These are phyloP conservation scores for Stellera chamaejasme DNA, from an alignment of 345 rosid genomes.

Conservation along the genomic window DNA sequence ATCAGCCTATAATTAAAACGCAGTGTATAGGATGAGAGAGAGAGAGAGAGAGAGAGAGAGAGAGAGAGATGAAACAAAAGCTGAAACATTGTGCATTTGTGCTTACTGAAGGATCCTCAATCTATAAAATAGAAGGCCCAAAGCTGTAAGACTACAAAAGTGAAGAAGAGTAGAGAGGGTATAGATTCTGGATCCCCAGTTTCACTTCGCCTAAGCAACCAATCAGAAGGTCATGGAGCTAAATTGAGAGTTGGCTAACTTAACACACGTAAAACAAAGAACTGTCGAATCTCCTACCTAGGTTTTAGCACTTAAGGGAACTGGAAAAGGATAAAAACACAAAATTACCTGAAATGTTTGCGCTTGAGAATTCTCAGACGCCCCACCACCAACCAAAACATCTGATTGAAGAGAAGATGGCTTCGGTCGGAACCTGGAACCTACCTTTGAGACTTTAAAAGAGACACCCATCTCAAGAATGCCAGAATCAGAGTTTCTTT, in stretches of 20 bases:
- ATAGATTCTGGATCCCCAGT: background rate
- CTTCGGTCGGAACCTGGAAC: slow-evolving; percentile 52
- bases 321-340: too few relatives aligned
- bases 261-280: too few relatives aligned
- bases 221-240: too few relatives aligned
- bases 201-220: too few relatives aligned
- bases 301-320: too few relatives aligned
- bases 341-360: slow-evolving; percentile 39
- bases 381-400: slow-evolving; percentile 30
- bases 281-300: too few relatives aligned
- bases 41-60: too few relatives aligned
- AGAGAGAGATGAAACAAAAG: too few relatives aligned
- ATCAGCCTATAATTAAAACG: slow-evolving; percentile 36
- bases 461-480: slow-evolving; percentile 47
- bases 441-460: slow-evolving; percentile 61
- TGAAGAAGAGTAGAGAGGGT: background rate
- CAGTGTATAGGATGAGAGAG: slow-evolving; percentile 10
- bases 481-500: too few relatives aligned
- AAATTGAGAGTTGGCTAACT: too few relatives aligned
- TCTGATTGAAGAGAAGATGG: slow-evolving; percentile 27
- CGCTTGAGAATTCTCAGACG: slow-evolving; percentile 21
- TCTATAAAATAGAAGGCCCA: background rate
- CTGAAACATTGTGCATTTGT: too few relatives aligned
- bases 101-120: background rate
- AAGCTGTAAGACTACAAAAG: background rate